Conservation (phyloP, 2,329 filamentous ascomycete species). For the Saccharata proteae region DNA sequence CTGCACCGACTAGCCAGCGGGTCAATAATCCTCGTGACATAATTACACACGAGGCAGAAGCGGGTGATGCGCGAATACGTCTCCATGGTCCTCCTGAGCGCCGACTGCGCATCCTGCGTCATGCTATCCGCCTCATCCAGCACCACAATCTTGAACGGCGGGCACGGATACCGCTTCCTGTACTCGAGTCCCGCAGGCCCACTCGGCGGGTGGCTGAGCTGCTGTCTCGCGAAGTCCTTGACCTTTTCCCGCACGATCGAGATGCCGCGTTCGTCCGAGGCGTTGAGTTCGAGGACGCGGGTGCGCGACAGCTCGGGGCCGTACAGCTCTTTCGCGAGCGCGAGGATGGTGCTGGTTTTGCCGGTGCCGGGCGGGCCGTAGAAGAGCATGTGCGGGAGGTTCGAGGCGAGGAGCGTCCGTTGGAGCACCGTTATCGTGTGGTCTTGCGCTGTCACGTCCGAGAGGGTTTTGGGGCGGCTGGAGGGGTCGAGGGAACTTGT, state of each 20-base stretch:
- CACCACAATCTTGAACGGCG: slow-evolving; percentile 97
- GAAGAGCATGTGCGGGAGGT: slow-evolving; percentile 99
- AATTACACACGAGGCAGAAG: slow-evolving; percentile 97
- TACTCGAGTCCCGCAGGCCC: slow-evolving; percentile 50
- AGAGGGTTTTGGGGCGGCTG: slow-evolving; percentile 88
- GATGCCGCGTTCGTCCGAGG: slow-evolving; percentile 96
- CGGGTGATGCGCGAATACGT: slow-evolving; percentile 92
- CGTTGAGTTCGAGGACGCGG: slow-evolving; percentile 96
- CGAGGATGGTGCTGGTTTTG: slow-evolving; percentile 95
- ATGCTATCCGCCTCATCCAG: slow-evolving; percentile 97
- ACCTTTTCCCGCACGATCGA: slow-evolving; percentile 95
- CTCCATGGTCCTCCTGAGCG: slow-evolving; percentile 92
- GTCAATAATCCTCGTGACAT: slow-evolving; percentile 96
- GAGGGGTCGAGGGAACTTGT: background rate
- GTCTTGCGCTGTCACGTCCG: slow-evolving; percentile 93
- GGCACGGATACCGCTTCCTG: slow-evolving; percentile 67
- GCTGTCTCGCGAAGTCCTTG: slow-evolving; percentile 94
- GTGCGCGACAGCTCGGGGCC: slow-evolving; percentile 87
- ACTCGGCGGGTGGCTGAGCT: slow-evolving; percentile 69
- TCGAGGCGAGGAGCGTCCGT: slow-evolving; percentile 85
- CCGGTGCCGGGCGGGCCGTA: slow-evolving; percentile 95
- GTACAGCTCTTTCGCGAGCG: slow-evolving; percentile 93
- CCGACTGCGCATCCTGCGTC: slow-evolving; percentile 95
- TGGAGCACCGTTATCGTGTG: slow-evolving; percentile 90
- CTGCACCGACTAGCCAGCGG: slow-evolving; percentile 85